Evolutionary conservation across 75 land plant genomes (phyloP).

Genomic region (Sequoia sempervirens): DNA sequence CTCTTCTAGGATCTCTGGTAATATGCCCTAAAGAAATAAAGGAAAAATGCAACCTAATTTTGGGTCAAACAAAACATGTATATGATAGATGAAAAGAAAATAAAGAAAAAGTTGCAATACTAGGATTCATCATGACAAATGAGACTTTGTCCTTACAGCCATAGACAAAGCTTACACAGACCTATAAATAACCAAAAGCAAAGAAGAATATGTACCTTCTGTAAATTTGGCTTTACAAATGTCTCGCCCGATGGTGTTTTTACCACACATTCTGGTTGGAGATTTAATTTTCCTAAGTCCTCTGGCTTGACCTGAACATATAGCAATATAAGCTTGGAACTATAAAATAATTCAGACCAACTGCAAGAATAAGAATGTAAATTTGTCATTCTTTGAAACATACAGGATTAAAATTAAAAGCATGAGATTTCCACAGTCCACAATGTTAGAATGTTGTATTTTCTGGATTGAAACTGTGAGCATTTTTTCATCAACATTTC

Average conservation of each 20-base stretch:
- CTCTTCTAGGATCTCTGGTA: constrained; percentile 97
- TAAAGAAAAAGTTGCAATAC: neutral
- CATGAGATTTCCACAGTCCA: too few relatives aligned
- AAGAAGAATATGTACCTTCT: constrained; percentile 57
- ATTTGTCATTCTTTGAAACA: neutral
- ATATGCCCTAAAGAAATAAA: constrained; percentile 70
- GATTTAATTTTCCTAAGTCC: constrained; percentile 62
- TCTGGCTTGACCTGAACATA: constrained; percentile 68
- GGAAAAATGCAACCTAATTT: constrained; percentile 2
- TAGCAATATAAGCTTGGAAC: neutral
- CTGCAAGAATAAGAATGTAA: neutral
- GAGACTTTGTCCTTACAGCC: neutral
- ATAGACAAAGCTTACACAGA: neutral
- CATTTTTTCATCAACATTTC: too few relatives aligned
- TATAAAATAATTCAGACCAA: neutral
- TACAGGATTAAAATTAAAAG: too few relatives aligned
- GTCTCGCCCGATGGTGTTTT: constrained; percentile 95
- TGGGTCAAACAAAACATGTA: neutral
- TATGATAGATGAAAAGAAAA: constrained; percentile 2
- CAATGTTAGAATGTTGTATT: too few relatives aligned
- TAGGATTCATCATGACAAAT: neutral
- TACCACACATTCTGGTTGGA: constrained; percentile 72
- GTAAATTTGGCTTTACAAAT: constrained; percentile 81
- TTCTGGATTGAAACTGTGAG: too few relatives aligned
- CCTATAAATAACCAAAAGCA: neutral